Evolutionary conservation across 495 filamentous ascomycete genomes (phyloP).

Genomic region (Friedmanniomyces simplex): DNA sequence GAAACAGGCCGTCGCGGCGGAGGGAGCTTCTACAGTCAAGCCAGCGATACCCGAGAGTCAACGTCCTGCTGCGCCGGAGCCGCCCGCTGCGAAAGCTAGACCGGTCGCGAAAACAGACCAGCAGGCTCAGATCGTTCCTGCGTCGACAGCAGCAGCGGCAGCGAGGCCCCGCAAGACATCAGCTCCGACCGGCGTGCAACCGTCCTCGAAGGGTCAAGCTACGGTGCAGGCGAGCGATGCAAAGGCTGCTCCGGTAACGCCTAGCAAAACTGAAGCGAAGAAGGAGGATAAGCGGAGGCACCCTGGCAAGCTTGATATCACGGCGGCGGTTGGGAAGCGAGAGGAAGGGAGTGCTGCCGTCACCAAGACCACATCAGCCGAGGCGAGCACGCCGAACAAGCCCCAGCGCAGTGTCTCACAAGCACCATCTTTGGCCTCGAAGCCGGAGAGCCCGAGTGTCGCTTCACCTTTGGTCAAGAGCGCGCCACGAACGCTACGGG

Average conservation of each 20-base stretch:
- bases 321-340: slow-evolving; percentile 37
- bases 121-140: neutral
- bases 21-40: neutral
- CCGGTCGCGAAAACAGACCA: neutral
- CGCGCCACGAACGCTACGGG: slow-evolving; percentile 49
- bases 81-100: neutral
- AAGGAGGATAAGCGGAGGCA: slow-evolving; percentile 40
- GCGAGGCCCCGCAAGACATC: neutral
- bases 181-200: slow-evolving; percentile 6
- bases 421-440: slow-evolving; percentile 39
- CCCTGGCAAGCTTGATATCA: slow-evolving; percentile 54
- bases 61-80: neutral
- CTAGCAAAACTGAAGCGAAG: slow-evolving; percentile 2
- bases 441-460: slow-evolving; percentile 34
- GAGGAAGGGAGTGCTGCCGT: slow-evolving; percentile 4
- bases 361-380: neutral
- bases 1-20: neutral
- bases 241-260: slow-evolving; percentile 11
- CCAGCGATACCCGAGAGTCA: neutral
- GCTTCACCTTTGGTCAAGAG: slow-evolving; percentile 23
- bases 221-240: slow-evolving; percentile 13
- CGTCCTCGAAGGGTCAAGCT: slow-evolving; percentile 8
- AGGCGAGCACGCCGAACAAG: slow-evolving; percentile 8
- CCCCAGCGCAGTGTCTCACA: neutral
- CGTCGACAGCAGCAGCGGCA: neutral